These are phyloP conservation scores for Drechmeria coniospora DNA, from an alignment of 2,329 filamentous ascomycete species.

Conservation along the genomic window DNA sequence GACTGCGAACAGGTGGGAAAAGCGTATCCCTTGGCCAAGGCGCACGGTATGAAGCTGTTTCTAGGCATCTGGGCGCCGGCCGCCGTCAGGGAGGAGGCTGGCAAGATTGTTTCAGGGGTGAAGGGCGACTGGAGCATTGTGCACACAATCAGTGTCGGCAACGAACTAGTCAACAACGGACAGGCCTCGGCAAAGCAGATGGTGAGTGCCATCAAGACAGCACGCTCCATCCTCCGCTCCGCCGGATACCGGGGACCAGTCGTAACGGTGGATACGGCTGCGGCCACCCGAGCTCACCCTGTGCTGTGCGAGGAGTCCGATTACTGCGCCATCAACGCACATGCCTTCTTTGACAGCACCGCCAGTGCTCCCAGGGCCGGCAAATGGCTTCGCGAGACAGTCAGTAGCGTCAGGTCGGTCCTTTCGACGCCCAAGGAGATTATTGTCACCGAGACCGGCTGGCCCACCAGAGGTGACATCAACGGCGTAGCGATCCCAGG, in stretches of 20 bases:
- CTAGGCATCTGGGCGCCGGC: conserved; percentile 56
- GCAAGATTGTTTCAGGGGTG: conserved; percentile 43
- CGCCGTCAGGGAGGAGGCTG: conserved; percentile 39
- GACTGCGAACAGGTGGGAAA: conserved; percentile 60
- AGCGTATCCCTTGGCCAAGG: conserved; percentile 45
- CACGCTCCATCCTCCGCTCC: conserved; percentile 38
- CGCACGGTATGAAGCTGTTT: conserved; percentile 55
- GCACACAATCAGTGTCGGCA: conserved; percentile 61
- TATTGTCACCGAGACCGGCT: conserved; percentile 71
- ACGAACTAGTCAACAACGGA: conserved; percentile 61
- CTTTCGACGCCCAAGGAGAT: conserved; percentile 39
- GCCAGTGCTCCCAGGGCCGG: conserved; percentile 47
- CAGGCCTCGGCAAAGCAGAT: conserved; percentile 37
- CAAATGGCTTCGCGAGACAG: conserved; percentile 45
- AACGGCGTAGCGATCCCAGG: conserved; percentile 59
- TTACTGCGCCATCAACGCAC: conserved; percentile 67
- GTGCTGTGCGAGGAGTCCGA: conserved; percentile 59
- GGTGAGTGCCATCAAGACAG: conserved; percentile 38
- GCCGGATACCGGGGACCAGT: conserved; percentile 59
- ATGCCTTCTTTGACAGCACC: conserved; percentile 66
- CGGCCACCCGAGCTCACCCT: conserved; percentile 49
- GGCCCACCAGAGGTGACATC: conserved; percentile 53
- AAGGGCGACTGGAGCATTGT: conserved; percentile 51
- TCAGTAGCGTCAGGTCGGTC: conserved; percentile 25
- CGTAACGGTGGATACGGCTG: conserved; percentile 68